Conservation (phyloP, 2,329 filamentous ascomycete species). For the Cytospora piceicola region DNA sequence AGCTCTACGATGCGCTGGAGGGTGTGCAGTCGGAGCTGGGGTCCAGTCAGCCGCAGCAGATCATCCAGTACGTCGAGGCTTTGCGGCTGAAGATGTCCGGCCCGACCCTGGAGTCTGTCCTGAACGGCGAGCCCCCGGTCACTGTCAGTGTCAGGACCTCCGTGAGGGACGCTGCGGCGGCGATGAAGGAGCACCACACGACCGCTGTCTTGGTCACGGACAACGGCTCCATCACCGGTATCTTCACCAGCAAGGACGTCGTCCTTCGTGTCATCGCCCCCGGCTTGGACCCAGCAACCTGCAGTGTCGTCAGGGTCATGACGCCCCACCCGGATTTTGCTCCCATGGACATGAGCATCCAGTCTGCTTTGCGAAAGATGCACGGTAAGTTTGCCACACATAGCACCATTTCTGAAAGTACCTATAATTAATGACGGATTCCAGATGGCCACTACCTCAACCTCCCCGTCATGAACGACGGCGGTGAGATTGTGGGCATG, state of each 20-base stretch:
- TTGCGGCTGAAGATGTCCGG: constrained; percentile 96
- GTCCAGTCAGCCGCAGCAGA: constrained; percentile 94
- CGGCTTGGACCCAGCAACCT: constrained; percentile 89
- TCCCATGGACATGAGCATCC: constrained; percentile 98
- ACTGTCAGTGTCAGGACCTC: constrained; percentile 96
- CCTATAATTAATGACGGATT: constrained; percentile 32
- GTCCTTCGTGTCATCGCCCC: constrained; percentile 97
- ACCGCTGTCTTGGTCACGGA: constrained; percentile 96
- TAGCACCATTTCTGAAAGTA: no score
- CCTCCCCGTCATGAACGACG: constrained; percentile 96
- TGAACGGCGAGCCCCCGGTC: constrained; percentile 88
- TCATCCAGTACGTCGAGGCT: constrained; percentile 98
- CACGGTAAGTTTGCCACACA: constrained; percentile 68
- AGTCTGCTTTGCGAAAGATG: constrained; percentile 98
- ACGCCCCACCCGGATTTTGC: constrained; percentile 99
- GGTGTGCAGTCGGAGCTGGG: constrained; percentile 97
- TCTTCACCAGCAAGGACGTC: constrained; percentile 99
- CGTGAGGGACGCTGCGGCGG: constrained; percentile 88
- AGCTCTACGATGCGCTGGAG: constrained; percentile 95
- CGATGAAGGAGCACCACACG: constrained; percentile 99
- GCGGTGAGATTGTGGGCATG: constrained; percentile 98
- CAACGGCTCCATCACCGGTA: constrained; percentile 95
- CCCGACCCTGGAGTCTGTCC: constrained; percentile 89
- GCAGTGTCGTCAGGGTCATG: constrained; percentile 98
- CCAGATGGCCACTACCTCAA: constrained; percentile 97